Base-by-base conservation (phyloP, 2,329 filamentous ascomycete genomes). In the Apiospora sp. region DNA sequence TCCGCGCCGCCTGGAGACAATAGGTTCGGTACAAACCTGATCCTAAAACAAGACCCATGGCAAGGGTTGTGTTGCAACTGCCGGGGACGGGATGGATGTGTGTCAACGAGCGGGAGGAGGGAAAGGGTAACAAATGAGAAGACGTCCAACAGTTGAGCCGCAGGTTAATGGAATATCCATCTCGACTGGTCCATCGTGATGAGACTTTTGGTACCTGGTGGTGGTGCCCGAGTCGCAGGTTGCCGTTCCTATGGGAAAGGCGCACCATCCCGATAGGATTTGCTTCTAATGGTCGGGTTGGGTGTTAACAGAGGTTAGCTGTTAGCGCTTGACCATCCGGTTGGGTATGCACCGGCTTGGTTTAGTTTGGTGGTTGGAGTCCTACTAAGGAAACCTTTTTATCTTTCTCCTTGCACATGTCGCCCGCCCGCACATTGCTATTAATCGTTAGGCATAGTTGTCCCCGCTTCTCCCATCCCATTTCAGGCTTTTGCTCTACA, bases 391-490 rank as follows among this genome's bases (percentile, higher is more conserved):
- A 22, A 61, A 37, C 27, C 54, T 61, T 61, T 49, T 30, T 30
- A 30, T 4, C 27, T 30, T 30, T 30, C 27, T 30, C 27, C 27
- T 30, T 49, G 46, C 46, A 49, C 46, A 49, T 49, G 46, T 48
- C 46, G 46, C 46, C 6, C 46, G 46, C 46, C 16, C 4, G 24
- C 30, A 46, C 24, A 22, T 30, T 37, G 54, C 30, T 37, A 37
- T 61, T 37, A 30, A 37, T 61, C 30, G 54, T 61, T 61, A 61
- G 54, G 54, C 54, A 61, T 61, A 61, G 54, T 61, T 61, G 54
- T 34, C 54, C 54, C 54, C 54, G 54, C 54, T 61, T 61, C 54
- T 61, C 22, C 30, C 58, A 6, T 13, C 41, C 58, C 58, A 64
- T 64, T 41, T 64, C 58, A 64, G 58, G 58, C 58, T 64, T 64